These are phyloP conservation scores for Lotmaria passim DNA, from an alignment of 208 protist species.

Conservation along the genomic window DNA sequence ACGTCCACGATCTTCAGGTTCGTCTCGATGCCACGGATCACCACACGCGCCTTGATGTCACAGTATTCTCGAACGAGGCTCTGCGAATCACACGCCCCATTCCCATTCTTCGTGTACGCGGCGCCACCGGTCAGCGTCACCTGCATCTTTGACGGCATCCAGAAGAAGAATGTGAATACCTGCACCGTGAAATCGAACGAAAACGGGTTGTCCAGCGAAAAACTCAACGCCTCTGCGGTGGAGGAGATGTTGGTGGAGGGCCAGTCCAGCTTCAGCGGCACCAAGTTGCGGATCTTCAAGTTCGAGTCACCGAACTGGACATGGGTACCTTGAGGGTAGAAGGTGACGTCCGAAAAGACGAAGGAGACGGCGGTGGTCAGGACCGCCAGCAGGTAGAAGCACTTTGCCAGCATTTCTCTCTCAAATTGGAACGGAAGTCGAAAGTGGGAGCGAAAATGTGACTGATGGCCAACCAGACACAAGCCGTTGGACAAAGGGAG, in stretches of 20 bases:
- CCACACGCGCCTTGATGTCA: conserved; percentile 2
- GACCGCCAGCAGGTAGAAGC: conserved; percentile 18
- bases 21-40: not conserved
- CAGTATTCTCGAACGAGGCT: conserved; percentile 1
- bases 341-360: conserved; percentile 12
- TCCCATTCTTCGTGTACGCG: not conserved
- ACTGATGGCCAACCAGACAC: too few species aligned
- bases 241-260: conserved; percentile 9
- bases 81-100: conserved; percentile 3
- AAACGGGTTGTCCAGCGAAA: conserved; percentile 11
- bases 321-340: conserved; percentile 7
- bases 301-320: conserved; percentile 4
- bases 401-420: not conserved
- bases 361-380: conserved; percentile 8
- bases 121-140: conserved; percentile 13
- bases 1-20: conserved; percentile 7
- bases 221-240: conserved; percentile 1
- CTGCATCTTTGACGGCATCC: conserved; percentile 9
- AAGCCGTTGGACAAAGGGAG: too few species aligned
- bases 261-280: conserved; percentile 14
- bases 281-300: conserved; percentile 9
- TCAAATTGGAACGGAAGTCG: not conserved
- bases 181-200: conserved; percentile 4
- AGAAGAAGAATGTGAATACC: conserved; percentile 21
- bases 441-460: too few species aligned